A percentile compares a stretch with the other conserved stretches of the same genome.
phyloP scores from a whole-genome alignment of 495 filamentous ascomycete species.

The Podospora pseudopauciseta region DNA sequence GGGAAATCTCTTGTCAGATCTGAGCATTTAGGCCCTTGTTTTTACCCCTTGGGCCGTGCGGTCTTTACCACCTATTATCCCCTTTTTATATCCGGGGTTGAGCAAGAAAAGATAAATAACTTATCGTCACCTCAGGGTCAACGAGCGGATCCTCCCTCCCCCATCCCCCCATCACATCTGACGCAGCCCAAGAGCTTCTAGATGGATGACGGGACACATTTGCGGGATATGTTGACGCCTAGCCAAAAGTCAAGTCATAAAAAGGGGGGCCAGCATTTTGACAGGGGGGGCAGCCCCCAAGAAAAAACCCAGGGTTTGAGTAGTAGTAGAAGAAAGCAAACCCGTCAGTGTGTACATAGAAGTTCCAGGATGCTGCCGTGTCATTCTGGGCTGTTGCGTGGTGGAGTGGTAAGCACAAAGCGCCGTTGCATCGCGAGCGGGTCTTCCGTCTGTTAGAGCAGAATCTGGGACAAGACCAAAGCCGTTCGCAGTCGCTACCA shows the following conservation, averaged over 20 bases:
- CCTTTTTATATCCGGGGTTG: conserved; percentile 1
- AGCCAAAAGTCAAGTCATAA: not conserved
- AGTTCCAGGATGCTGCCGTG: conserved; percentile 1
- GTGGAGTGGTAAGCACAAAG: not conserved
- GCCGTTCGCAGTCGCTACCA: conserved; percentile 18
- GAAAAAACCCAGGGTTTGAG: not conserved
- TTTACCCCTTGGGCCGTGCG: conserved; percentile 7
- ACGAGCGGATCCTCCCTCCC: not conserved
- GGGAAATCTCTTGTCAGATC: not conserved
- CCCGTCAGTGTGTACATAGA: not conserved
- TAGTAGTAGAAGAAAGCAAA: not conserved
- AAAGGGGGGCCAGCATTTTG: not conserved
- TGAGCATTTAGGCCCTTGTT: not conserved
- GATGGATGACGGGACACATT: not conserved
- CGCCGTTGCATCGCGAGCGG: not conserved
- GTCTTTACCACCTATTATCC: not conserved
- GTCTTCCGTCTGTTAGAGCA: not conserved
- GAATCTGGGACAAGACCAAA: conserved; percentile 10
- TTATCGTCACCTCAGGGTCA: conserved; percentile 7
- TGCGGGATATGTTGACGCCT: conserved; percentile 7
- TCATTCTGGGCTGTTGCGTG: not conserved
- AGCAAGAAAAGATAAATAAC: not conserved
- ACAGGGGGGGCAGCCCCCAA: not conserved
- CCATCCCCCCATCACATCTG: not conserved
- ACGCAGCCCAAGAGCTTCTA: conserved; percentile 4